Evolutionary conservation across 1,139 yeast genomes (phyloP).

Genomic region (Eremothecium cymbalariae): DNA sequence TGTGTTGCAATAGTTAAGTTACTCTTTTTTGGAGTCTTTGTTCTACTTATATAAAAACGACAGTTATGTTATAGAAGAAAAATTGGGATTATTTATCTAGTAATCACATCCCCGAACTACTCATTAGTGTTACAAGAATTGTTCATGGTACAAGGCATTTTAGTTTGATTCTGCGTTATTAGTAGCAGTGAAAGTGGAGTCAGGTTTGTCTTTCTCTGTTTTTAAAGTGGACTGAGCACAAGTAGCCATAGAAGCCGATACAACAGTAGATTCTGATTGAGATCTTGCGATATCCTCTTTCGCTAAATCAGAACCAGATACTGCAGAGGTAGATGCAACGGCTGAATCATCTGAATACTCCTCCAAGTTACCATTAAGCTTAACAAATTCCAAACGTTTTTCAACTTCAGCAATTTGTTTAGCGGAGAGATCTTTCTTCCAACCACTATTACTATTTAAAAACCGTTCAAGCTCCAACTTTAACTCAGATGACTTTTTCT

Average conservation of each 20-base stretch:
- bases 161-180: background rate
- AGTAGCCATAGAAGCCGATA: too few species aligned
- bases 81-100: background rate
- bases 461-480: conserved; percentile 21
- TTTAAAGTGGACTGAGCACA: background rate
- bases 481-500: conserved; percentile 20
- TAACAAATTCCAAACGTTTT: conserved; percentile 10
- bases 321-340: background rate
- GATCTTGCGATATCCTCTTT: too few species aligned
- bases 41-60: background rate
- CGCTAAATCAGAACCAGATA: too few species aligned
- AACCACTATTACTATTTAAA: conserved; percentile 20
- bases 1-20: conserved; percentile 9
- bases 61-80: background rate
- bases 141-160: conserved; percentile 6
- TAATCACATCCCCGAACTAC: conserved; percentile 1
- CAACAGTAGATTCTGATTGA: too few species aligned
- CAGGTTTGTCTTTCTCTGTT: conserved; percentile 1
- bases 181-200: background rate
- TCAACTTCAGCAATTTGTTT: conserved; percentile 12
- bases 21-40: background rate
- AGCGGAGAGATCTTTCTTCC: conserved; percentile 18
- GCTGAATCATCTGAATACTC: conserved; percentile 4
- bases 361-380: conserved; percentile 14
- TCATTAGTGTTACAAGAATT: conserved; percentile 5